Conservation (phyloP, 441 rosid species). For the Corymbia calophylla region DNA sequence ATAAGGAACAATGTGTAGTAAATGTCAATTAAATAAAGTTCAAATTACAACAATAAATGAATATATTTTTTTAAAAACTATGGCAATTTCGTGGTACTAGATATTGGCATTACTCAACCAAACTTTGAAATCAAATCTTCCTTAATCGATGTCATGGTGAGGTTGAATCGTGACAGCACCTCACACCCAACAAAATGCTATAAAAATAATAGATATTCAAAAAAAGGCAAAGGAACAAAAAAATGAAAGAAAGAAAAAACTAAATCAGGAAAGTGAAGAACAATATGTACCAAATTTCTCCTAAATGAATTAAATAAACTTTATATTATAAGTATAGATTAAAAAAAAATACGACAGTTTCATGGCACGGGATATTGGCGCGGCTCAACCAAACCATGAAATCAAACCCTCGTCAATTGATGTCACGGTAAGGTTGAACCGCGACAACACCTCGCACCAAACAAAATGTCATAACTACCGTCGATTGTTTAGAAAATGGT, state of each 20-base stretch:
- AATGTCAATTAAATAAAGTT: not conserved
- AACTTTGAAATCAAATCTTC: not conserved
- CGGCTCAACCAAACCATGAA: not conserved
- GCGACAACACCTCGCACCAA: not conserved
- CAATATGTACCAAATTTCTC: too few species aligned
- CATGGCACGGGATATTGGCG: fast-evolving
- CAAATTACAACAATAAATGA: not conserved
- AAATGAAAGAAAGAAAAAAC: too few species aligned
- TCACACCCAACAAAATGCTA: too few species aligned
- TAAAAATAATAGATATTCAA: too few species aligned
- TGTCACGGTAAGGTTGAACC: not conserved
- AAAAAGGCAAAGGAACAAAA: too few species aligned
- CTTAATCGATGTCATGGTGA: too few species aligned
- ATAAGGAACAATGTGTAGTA: not conserved
- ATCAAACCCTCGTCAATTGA: not conserved
- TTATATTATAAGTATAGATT: not conserved
- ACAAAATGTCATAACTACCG: not conserved
- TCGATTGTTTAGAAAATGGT: not conserved
- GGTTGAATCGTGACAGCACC: too few species aligned
- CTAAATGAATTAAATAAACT: too few species aligned
- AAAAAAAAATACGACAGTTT: not conserved
- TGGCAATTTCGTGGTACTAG: not conserved
- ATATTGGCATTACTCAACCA: not conserved
- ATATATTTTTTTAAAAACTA: not conserved
- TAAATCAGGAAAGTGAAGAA: too few species aligned